Percentiles rank a stretch among this genome's conserved stretches.
Conservation (phyloP, 2,329 filamentous ascomycete species). For the Claviceps citrina region DNA sequence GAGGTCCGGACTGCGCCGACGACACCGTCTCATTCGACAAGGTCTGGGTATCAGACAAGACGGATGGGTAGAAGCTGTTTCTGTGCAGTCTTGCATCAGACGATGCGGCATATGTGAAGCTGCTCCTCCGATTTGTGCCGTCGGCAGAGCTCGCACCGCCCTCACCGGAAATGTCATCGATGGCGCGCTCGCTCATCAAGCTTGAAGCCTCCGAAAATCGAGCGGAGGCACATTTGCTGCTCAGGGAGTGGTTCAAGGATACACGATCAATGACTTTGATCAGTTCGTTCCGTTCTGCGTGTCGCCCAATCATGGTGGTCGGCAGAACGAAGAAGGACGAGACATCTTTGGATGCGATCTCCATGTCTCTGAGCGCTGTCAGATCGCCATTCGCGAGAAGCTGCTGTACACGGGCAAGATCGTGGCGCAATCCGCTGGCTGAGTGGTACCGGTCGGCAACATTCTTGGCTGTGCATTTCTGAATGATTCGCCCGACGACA, state of each 20-base stretch:
- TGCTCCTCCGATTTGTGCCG: slow-evolving; percentile 32
- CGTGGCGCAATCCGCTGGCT: slow-evolving; percentile 69
- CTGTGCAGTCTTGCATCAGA: slow-evolving; percentile 26
- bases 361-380: slow-evolving; percentile 54
- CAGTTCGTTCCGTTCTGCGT: slow-evolving; percentile 54
- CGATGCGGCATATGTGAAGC: slow-evolving; percentile 29
- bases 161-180: slow-evolving; percentile 43
- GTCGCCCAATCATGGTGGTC: slow-evolving; percentile 63
- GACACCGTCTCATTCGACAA: slow-evolving; percentile 31
- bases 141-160: slow-evolving; percentile 40
- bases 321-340: slow-evolving; percentile 88
- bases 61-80: slow-evolving; percentile 25
- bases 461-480: slow-evolving; percentile 82
- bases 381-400: slow-evolving; percentile 62
- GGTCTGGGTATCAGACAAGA: slow-evolving; percentile 25
- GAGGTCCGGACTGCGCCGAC: slow-evolving; percentile 26
- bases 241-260: slow-evolving; percentile 44
- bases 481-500: slow-evolving; percentile 65
- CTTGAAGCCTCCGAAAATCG: slow-evolving; percentile 39
- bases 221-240: slow-evolving; percentile 25
- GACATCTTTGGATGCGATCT: slow-evolving; percentile 69
- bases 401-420: slow-evolving; percentile 58
- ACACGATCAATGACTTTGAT: slow-evolving; percentile 63
- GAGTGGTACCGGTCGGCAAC: slow-evolving; percentile 83
- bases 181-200: slow-evolving; percentile 34